These are phyloP conservation scores for Camellia granthamiana DNA, from an alignment of 148 eudicot genomes.

Conservation along the genomic window DNA sequence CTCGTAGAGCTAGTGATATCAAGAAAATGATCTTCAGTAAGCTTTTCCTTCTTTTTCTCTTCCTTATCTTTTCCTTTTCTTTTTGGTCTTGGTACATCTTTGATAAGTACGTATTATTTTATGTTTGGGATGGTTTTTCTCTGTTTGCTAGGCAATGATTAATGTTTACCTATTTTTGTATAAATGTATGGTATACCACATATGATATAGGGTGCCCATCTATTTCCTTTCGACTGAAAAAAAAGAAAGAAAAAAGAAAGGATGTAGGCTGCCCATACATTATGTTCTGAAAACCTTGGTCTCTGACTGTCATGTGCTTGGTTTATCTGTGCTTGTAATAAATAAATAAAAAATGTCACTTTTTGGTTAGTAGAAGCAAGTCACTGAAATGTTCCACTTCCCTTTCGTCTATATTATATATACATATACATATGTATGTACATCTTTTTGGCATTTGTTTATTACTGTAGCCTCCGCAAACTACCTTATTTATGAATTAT, in stretches of 20 bases:
- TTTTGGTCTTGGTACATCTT: background rate
- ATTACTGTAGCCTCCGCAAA: background rate
- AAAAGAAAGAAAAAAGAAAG: too few relatives aligned
- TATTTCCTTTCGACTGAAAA: too few relatives aligned
- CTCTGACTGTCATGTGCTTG: background rate
- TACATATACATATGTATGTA: background rate
- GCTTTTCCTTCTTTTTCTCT: conserved; percentile 16
- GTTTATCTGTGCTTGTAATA: background rate
- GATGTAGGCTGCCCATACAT: background rate
- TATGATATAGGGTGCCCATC: too few relatives aligned
- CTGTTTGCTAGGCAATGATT: background rate
- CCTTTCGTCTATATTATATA: background rate
- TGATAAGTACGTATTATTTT: background rate
- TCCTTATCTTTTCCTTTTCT: background rate
- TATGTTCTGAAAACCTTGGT: background rate
- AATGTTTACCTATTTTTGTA: background rate
- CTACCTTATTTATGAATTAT: background rate
- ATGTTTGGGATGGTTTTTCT: background rate
- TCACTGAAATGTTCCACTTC: background rate
- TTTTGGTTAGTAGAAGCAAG: background rate
- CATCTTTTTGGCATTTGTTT: background rate
- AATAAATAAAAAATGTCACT: background rate
- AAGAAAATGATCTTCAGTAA: conserved; percentile 79
- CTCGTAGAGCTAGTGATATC: conserved; percentile 84
- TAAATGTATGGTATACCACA: background rate